Base-by-base conservation (phyloP, 1,284 basidiomycete genomes). In the Boletus sp. region DNA sequence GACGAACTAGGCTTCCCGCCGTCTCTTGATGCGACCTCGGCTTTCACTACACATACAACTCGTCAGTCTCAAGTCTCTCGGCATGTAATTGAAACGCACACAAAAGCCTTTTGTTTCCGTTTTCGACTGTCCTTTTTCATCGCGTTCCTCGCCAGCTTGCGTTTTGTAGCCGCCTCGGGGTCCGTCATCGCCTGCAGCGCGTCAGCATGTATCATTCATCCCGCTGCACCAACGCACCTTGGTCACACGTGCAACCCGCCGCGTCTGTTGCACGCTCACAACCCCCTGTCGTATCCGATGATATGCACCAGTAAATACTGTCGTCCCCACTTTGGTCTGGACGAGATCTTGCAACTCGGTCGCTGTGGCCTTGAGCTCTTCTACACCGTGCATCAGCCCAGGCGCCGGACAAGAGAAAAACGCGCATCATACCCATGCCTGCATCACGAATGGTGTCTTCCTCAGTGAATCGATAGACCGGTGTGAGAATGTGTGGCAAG, bases 321-420 rank as follows among this genome's bases (percentile, higher is more conserved):
- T 90, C 17, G 89, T 86, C 30, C 95, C 95, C 40, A 97, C 89
- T 79, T 94, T 94, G 50, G 78, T 75, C 71, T 95, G 95, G 1
- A 99, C 78, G 21, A 98, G 84, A 59, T 95, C 93, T 69, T 95
- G 91, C 16, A 99, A 79, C 75, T 99, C 96, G 17, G 85, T 80
- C 0, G 93, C 89, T 0, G 95, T 82, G 6, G 83, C 86, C 74
- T 94, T 93, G 40, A 99, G 79, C 54, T 95, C 93, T 40, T 91
- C 96, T 95, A 64, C 2, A 17, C 30, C 19, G 9, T 16, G 9
- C 16, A 16, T 47, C 10, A 16, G 27, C 27, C 4, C 25, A 44
- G 6, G 19, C 8, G 17, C 23, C 25, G 11, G 11, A 11, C 25
- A 17, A 11, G 16, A 47, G 17, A 6, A 11, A 13, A 2, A 27